Conservation (phyloP, 225 moss, liverwort and hornwort species). For the Physcomitrellopsis africana region DNA sequence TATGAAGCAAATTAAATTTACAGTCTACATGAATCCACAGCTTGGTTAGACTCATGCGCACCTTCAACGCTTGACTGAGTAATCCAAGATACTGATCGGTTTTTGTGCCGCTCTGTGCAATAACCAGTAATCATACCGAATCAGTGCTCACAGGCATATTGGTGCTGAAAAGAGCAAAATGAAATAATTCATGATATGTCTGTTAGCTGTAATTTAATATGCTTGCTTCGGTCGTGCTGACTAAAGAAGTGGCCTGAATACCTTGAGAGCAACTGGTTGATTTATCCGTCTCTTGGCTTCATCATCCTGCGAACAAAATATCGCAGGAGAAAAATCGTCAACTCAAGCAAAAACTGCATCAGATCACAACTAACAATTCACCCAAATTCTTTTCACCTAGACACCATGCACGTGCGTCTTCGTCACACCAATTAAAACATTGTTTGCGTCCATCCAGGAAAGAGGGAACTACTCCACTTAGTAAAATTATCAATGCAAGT, state of each 20-base stretch:
- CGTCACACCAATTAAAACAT: not conserved
- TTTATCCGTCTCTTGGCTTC: conserved; percentile 60
- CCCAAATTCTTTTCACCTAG: too few relatives aligned
- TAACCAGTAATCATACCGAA: not conserved
- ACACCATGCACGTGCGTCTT: not conserved
- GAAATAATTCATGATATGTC: not conserved
- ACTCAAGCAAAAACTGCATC: not conserved
- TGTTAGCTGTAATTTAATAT: too few relatives aligned
- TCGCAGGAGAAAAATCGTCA: not conserved
- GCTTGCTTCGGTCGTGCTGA: not conserved
- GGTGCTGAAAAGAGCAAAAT: not conserved
- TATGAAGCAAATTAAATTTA: too few relatives aligned
- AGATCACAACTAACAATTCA: not conserved
- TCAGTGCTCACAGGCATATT: not conserved
- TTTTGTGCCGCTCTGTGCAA: conserved; percentile 53
- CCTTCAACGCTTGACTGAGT: conserved; percentile 52
- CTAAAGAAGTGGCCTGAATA: conserved; percentile 10
- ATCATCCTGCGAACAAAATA: conserved; percentile 46
- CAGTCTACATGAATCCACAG: not conserved
- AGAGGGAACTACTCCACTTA: not conserved
- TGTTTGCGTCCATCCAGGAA: not conserved
- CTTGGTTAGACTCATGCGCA: conserved; percentile 10
- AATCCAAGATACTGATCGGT: conserved; percentile 51
- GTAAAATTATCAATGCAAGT: not conserved
- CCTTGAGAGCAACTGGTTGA: conserved; percentile 60